Evolutionary conservation across 306 rosid species (phyloP), one percentile per base, ranked within the genome.

Genomic region (Rosa chinensis): DNA sequence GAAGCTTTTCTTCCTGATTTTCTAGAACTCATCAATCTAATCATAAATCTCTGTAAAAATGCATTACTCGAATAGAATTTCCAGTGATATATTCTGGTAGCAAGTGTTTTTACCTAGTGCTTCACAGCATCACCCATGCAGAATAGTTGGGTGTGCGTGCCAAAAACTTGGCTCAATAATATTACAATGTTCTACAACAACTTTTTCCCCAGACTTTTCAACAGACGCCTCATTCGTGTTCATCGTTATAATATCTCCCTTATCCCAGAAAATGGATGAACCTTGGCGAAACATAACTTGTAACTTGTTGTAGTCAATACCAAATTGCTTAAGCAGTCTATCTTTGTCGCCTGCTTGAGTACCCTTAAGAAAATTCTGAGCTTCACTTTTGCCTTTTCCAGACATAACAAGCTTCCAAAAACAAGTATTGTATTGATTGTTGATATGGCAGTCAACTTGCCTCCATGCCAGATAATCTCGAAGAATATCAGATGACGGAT

Each of bases 401-500:
- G 88, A 81, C 80, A 87, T 84, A 47, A 92, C 97, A 80, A 93
- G 91, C 89, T 90, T 89, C 97, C 97, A 92, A 59, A 90, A 94
- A 87, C 98, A 92, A 76, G 97, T 84, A 84, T 94, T 94, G 66
- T 92, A 93, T 74, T 92, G 98, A 78, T 90, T 90, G 82, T 93
- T 93, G 85, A 93, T 91, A 88, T 93, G 97, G 73, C 97, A 92
- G 88, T 92, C 97, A 61, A 93, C 98, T 84, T 90, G 98, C 82
- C 98, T 92, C 97, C 97, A 90, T 1, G 94, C 85, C 39, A 90
- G 91, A 86, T 92, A 92, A 83, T 94, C 97, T 25, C 75, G 77
- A 66, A 94, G 84, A 83, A 90, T 92, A 85, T 90, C 85, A 35
- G 74, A 62, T 35, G 98, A 82, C 5, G 96, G 98, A 76, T 92